Base-by-base conservation (phyloP, 164 flowering plant species). In the Malania oleifera region DNA sequence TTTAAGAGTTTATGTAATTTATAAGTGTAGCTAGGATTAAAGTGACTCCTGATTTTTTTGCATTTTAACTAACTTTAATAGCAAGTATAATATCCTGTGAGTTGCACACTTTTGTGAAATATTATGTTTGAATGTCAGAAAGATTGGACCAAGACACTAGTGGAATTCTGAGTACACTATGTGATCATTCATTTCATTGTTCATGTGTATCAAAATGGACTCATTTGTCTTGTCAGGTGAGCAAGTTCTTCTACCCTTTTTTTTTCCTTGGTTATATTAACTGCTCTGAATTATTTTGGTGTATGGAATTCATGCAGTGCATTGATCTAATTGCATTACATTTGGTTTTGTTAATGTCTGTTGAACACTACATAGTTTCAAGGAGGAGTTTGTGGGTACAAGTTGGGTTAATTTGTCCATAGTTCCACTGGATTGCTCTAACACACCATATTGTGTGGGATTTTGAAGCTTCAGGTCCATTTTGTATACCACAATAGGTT, bases 171-270 rank as follows among this genome's bases (percentile, higher is more conserved):
- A 77, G 74, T 54, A 85, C 99, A 3, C 70, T 72, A 15, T 95
- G 97, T 64, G 97, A 95, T 61, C 99, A 91, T 72, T 95, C 96
- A 7, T 95, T 86, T 70, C 96, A 82, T 13, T 91, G 99, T 65
- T 77, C 91, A 8, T 95, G 98, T 70, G 78, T 78, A 64, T 84
- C 91, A 31, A 89, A 84, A 51, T 87, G 98, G 99, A 83, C 88
- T 2, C 76, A 82, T 62, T 76, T 89, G 58, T 91, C 98, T 57
- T 95, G 99, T 69, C 84, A 73, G 77, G 99, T 90, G 39, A 73
- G 86, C 56, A 12, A 26, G 17, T 48, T 25, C 51, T 45, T n/a
- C n/a, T n/a, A n/a, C n/a, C n/a, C n/a, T n/a, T n/a, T n/a, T n/a
- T n/a, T n/a, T n/a, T n/a, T n/a, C n/a, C n/a, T n/a, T n/a, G n/a